Evolutionary conservation across 2,329 filamentous ascomycete genomes (phyloP).

Genomic region (Atkinsonella hypoxylon): DNA sequence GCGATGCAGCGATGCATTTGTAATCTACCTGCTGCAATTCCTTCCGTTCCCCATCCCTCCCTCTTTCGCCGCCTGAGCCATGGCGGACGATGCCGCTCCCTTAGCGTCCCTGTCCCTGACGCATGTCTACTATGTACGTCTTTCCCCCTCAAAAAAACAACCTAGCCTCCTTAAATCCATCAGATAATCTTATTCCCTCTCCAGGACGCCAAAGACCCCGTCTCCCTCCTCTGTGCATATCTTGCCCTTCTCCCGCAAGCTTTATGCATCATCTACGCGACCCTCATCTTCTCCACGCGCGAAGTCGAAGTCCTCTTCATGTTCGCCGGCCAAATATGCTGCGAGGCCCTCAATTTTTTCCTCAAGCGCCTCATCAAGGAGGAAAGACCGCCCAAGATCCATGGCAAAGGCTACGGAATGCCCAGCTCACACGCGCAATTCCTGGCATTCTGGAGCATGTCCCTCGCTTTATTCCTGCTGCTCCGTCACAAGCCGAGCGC

Average conservation of each 20-base stretch:
- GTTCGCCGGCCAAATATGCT: slow-evolving; percentile 83
- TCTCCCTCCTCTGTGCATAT: slow-evolving; percentile 86
- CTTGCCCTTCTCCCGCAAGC: slow-evolving; percentile 89
- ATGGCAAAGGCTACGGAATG: slow-evolving; percentile 97
- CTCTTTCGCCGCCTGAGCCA: slow-evolving; percentile 7
- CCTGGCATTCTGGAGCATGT: slow-evolving; percentile 80
- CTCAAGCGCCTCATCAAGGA: slow-evolving; percentile 89
- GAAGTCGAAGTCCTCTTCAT: slow-evolving; percentile 83
- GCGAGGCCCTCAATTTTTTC: slow-evolving; percentile 80
- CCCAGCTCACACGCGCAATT: slow-evolving; percentile 91
- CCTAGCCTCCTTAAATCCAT: background rate
- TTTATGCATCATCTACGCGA: slow-evolving; percentile 79
- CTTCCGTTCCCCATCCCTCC: background rate
- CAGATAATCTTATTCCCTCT: background rate
- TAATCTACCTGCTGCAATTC: background rate
- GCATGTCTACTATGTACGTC: slow-evolving; percentile 87
- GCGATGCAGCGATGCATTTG: background rate
- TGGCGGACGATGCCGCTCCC: slow-evolving; percentile 29
- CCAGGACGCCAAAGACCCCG: slow-evolving; percentile 74
- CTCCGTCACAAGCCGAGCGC: slow-evolving; percentile 56
- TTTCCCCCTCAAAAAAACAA: background rate
- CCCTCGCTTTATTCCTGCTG: slow-evolving; percentile 72
- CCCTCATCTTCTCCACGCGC: slow-evolving; percentile 80
- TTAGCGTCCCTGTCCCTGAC: slow-evolving; percentile 87
- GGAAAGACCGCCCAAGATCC: slow-evolving; percentile 70